Evolutionary conservation across 1,284 basidiomycete genomes (phyloP).

Genomic region (Porodaedalea pini): DNA sequence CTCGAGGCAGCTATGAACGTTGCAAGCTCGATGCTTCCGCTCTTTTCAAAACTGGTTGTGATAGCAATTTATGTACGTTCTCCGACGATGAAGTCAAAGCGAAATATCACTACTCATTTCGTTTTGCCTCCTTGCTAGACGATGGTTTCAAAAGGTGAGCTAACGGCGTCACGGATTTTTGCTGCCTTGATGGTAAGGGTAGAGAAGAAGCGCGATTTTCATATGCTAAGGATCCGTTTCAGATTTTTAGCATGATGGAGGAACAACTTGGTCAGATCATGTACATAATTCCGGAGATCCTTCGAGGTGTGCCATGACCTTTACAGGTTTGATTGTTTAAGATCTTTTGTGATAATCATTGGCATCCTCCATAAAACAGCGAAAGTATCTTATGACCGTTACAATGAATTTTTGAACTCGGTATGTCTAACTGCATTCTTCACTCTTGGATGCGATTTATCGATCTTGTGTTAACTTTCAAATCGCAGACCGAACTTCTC

Average conservation of each 20-base stretch:
- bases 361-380: neutral
- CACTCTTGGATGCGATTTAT: neutral
- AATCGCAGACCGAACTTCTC: slow-evolving; percentile 10
- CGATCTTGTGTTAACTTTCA: no score
- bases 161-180: slow-evolving; percentile 8
- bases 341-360: no score
- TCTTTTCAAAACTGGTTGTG: slow-evolving; percentile 4
- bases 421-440: slow-evolving; percentile 4
- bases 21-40: slow-evolving; percentile 2
- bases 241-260: slow-evolving; percentile 11
- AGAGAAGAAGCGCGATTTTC: no score
- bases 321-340: neutral
- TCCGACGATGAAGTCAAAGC: neutral
- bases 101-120: neutral
- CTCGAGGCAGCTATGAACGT: neutral
- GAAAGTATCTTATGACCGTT: slow-evolving; percentile 14
- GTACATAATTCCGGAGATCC: neutral
- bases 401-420: slow-evolving; percentile 6
- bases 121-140: neutral
- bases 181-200: neutral
- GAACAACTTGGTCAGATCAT: slow-evolving; percentile 1
- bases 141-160: slow-evolving; percentile 8
- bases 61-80: slow-evolving; percentile 8
- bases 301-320: neutral
- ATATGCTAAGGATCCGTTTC: neutral